phyloP scores from a whole-genome alignment of 306 rosid species.

The Castanospermum australe region DNA sequence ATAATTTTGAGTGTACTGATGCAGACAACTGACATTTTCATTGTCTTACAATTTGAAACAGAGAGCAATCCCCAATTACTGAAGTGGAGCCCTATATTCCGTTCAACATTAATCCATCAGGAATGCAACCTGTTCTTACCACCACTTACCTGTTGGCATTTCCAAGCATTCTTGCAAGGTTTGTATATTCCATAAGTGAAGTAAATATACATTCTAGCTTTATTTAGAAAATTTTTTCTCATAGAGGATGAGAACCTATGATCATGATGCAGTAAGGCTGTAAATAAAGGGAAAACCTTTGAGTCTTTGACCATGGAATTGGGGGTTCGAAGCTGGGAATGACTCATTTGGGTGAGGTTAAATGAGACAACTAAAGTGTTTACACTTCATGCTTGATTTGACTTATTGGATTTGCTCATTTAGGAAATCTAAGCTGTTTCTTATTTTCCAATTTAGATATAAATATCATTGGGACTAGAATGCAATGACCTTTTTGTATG shows the following conservation, averaged over 20 bases:
- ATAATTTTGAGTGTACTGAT: slow-evolving; percentile 21
- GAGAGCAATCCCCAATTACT: slow-evolving; percentile 91
- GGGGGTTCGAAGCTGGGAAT: not conserved
- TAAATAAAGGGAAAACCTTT: not conserved
- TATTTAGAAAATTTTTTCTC: not conserved
- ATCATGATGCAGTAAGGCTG: not conserved
- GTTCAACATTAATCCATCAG: slow-evolving; percentile 92
- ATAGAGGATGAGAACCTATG: not conserved
- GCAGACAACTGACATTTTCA: slow-evolving; percentile 28
- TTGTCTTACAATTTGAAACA: slow-evolving; percentile 48
- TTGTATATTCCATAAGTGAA: not conserved
- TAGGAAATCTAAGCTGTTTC: not conserved
- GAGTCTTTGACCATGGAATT: not conserved
- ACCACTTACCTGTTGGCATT: slow-evolving; percentile 92
- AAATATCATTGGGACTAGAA: not conserved
- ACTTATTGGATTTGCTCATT: not conserved
- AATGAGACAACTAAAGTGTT: not conserved
- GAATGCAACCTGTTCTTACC: slow-evolving; percentile 99
- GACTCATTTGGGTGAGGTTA: not conserved
- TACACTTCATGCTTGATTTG: not conserved
- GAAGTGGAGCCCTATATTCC: slow-evolving; percentile 99
- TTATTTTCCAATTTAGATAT: not conserved
- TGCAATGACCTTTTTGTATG: not conserved
- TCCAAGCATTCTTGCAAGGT: slow-evolving; percentile 92
- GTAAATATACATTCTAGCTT: not conserved